A percentile compares a stretch with the other conserved stretches of the same genome.
Conservation (phyloP, 257 asterid species). For the Sherardia arvensis region DNA sequence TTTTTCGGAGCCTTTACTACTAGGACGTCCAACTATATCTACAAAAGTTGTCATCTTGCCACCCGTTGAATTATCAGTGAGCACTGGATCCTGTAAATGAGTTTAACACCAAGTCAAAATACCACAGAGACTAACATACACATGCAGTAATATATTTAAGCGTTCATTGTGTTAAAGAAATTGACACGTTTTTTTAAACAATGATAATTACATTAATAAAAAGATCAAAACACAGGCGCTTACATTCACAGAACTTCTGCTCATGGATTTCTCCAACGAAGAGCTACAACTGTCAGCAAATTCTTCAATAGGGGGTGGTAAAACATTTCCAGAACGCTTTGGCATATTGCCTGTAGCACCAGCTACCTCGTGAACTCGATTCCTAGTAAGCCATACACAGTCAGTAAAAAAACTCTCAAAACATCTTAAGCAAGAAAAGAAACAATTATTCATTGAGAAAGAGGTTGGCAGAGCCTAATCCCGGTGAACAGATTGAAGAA, state of each 20-base stretch:
- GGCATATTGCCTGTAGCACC: conserved; percentile 50
- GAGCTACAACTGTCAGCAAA: conserved; percentile 23
- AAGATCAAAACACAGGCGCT: conserved; percentile 21
- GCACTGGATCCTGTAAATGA: conserved; percentile 16
- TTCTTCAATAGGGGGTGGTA: conserved; percentile 73
- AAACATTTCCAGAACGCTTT: conserved; percentile 55
- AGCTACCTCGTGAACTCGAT: conserved; percentile 82
- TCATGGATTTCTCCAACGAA: conserved; percentile 32
- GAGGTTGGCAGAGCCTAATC: neutral
- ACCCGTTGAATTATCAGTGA: conserved; percentile 15
- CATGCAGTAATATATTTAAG: neutral
- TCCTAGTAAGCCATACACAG: conserved; percentile 31
- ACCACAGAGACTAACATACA: conserved; percentile 9
- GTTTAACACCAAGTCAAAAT: conserved; percentile 3
- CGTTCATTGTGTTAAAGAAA: neutral
- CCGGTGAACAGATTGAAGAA: neutral
- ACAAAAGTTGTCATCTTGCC: conserved; percentile 57
- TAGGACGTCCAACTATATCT: conserved; percentile 73
- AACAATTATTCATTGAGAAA: neutral
- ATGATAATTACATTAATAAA: neutral
- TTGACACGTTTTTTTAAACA: neutral
- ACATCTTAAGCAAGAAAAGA: neutral
- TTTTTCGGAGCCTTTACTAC: conserved; percentile 40
- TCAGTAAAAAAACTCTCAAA: conserved; percentile 12
- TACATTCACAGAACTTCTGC: conserved; percentile 42